These are phyloP conservation scores for Emergomyces pasteurianus DNA, from an alignment of 2,329 filamentous ascomycete species.

Conservation along the genomic window DNA sequence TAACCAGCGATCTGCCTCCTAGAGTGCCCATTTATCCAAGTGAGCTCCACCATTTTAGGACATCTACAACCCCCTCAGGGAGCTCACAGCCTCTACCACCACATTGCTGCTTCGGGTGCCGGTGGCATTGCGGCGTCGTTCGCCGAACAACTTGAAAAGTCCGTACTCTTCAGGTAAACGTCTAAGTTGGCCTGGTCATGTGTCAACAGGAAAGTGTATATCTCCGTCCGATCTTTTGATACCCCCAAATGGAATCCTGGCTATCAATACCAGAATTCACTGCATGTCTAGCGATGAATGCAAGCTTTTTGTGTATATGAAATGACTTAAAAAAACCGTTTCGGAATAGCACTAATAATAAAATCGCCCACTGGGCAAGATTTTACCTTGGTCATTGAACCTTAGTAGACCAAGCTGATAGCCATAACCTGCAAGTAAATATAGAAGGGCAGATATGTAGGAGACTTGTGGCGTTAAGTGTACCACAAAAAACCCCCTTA, in stretches of 20 bases:
- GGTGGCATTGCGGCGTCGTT: background rate
- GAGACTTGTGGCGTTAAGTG: background rate
- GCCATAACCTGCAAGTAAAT: background rate
- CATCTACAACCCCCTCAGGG: background rate
- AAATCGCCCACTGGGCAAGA: background rate
- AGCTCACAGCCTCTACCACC: background rate
- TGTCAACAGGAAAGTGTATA: background rate
- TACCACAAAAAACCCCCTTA: background rate
- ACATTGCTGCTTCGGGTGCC: background rate
- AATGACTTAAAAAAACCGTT: background rate
- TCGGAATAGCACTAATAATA: background rate
- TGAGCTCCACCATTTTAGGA: background rate
- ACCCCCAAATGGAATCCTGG: background rate
- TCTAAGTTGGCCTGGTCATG: background rate
- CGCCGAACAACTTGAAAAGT: background rate
- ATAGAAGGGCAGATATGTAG: background rate
- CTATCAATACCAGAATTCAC: background rate
- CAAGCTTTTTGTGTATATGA: background rate
- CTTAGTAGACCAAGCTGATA: too few relatives aligned
- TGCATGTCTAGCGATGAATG: background rate
- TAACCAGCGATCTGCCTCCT: background rate
- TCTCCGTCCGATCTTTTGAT: background rate
- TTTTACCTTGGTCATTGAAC: background rate
- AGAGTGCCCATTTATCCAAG: background rate
- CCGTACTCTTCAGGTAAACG: background rate